Base-by-base conservation (phyloP, 2,329 filamentous ascomycete genomes). In the Colletotrichum falcatum region DNA sequence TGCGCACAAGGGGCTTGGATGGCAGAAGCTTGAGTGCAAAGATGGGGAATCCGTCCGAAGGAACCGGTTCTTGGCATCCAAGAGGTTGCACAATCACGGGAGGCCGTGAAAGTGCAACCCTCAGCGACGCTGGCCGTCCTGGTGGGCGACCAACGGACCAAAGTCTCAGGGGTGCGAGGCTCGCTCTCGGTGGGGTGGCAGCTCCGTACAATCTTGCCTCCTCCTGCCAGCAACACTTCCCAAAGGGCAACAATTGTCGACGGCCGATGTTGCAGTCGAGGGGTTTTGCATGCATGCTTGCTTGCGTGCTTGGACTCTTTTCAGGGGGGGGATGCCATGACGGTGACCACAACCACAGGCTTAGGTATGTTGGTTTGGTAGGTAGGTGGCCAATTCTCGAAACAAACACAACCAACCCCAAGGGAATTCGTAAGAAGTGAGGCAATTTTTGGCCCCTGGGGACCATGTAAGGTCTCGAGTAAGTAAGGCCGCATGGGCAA, bases 211-310 rank as follows among this genome's bases (percentile, higher is more conserved):
- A 46, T 55, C 46, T 42, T 53, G 33, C 44, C 23, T 42, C 35
- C 28, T 59, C 56, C 30, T 49, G 30, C 7, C 30, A 4, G 30
- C 30, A 18, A 53, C 59, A 68, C 14, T 63, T 59, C 42, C 11
- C 54, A 54, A 59, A 33, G 51, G 51, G 68, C 63, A 70, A 68
- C 37, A 71, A 18, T 62, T 68, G 59, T 59, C 51, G 64, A 71
- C 68, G 30, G 33, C 53, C 44, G 23, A n/a, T 26, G 53, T 70
- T 62, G 67, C 64, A 68, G 58, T 53, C 46, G 28, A 46, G 67
- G 30, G 60, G 20, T 46, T 51, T 58, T 53, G 51, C 49, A 37
- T 61, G 51, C 56, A 62, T 55, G 48, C 44, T 20, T 46, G 44
- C 20, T 66, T 55, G 48, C 44, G 44, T 46, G 44, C 20, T 46